Percentiles rank a stretch among this genome's conserved stretches.
Conservation (phyloP, 495 filamentous ascomycete species). For the Sabuloglossum arenarium region DNA sequence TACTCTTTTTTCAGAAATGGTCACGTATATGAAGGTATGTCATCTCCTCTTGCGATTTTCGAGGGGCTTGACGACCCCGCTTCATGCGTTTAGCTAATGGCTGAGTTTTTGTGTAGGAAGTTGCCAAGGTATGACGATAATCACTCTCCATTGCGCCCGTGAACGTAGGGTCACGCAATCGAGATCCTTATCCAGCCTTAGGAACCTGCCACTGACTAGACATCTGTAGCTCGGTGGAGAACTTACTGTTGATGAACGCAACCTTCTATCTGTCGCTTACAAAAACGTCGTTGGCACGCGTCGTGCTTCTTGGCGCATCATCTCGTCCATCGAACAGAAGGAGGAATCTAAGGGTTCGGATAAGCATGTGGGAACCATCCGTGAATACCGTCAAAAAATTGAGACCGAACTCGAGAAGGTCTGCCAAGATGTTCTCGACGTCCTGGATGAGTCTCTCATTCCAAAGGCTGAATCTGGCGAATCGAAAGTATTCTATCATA, state of each 20-base stretch:
- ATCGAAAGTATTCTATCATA: conserved; percentile 99
- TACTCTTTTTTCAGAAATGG: conserved; percentile 52
- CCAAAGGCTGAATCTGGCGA: conserved; percentile 96
- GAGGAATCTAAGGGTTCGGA: conserved; percentile 98
- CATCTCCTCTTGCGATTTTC: not conserved
- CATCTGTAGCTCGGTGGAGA: conserved; percentile 60
- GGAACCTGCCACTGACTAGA: not conserved
- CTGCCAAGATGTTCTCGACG: conserved; percentile 95
- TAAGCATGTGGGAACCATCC: conserved; percentile 89
- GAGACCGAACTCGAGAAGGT: conserved; percentile 95
- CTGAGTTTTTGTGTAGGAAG: conserved; percentile 39
- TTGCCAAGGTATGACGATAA: conserved; percentile 64
- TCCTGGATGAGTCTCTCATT: conserved; percentile 87
- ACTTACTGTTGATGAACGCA: conserved; percentile 95
- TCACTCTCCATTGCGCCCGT: not conserved
- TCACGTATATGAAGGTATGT: conserved; percentile 95
- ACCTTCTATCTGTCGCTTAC: conserved; percentile 96
- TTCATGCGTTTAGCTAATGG: not conserved
- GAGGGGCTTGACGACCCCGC: not conserved
- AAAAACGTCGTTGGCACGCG: conserved; percentile 99
- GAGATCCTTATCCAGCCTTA: not conserved
- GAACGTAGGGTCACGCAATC: not conserved
- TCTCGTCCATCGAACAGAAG: conserved; percentile 99
- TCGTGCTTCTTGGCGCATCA: conserved; percentile 98
- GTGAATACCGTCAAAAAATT: conserved; percentile 97